Evolutionary conservation across 345 rosid genomes (phyloP), one percentile per base, ranked within the genome.

Genomic region (Sonneratia caseolaris): DNA sequence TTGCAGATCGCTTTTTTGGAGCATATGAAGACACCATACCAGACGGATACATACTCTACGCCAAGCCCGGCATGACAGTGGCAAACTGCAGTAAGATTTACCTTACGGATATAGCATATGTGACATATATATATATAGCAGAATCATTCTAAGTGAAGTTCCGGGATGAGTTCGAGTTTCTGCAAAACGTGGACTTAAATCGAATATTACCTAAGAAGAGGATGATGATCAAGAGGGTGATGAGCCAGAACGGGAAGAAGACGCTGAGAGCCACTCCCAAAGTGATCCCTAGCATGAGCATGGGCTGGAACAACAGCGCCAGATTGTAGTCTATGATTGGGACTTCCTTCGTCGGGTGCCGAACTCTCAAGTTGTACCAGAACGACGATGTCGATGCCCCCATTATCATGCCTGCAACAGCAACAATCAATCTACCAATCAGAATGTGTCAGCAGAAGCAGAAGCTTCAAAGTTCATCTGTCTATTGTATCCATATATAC

Each of bases 231-330:
- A 92, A 88, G 14, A 92, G 89, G 53, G 98, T 92, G 65, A 92
- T 86, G 75, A 92, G 88, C 98, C 98, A 92, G 76, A 87, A 90
- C 42, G 98, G 98, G 75, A 92, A 92, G 0, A 90, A 91, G 67
- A 92, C 98, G 80, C 98, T 92, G 45, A 92, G 80, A 37, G 95
- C 55, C 71, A 92, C 98, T 65, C 98, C 98, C 64, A 88, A 66
- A 7, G 98, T 90, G 83, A 92, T 90, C 56, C 98, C 98, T 10
- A 92, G 90, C 73, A 92, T 74, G 49, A 92, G 91, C 95, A 88
- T 82, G 0, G 98, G 98, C 81, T 92, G 98, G 72, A 92, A 92
- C 5, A 92, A 80, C 27, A 92, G 90, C 64, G 96, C 94, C 75
- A 92, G 76, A 76, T 92, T 89, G 68, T 92, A 90, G 75, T 92